Evolutionary conservation across 2,329 filamentous ascomycete genomes (phyloP), one percentile per base, ranked within the genome.

Genomic region (Cercospora zeae-maydis): DNA sequence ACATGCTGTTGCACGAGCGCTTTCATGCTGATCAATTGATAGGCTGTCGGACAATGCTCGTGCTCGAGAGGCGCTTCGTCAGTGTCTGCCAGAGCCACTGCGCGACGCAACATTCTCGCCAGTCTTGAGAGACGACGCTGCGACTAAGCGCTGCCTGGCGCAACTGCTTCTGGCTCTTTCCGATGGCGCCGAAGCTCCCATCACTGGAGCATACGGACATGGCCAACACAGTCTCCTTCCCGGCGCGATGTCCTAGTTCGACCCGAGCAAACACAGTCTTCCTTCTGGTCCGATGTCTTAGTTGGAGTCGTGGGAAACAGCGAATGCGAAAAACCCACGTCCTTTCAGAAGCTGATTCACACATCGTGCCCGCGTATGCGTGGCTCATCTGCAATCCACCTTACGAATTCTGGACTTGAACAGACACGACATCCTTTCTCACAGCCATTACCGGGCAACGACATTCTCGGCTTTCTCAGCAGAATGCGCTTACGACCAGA

Each of bases 41-140:
- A 96, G 92, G 64, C 83, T 99, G 52, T 97, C 92, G 72, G 95
- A 99, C 75, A 99, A 99, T 73, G 93, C 93, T 64, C 89, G 95
- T 64, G 95, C 95, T 61, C 90, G 95, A 33, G 95, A 99, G 77
- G 95, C 95, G 51, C 85, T 99, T 21, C 87, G 95, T 45, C 95
- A 99, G 78, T 99, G 95, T 74, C 88, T 99, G 11, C 95, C 95
- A 0, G 95, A 99, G 74, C 95, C 95, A n/a, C 87, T 99, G n/a
- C 90, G 95, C 53, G 95, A 99, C 76, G 93, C 93, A 7, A 99
- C 95, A 1, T 99, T 99, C 77, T 96, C 92, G 8, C 93, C 93
- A 0, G 95, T 99, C 49, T 87, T 99, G 34, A 90, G 95, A 63
- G 95, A 99, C 73, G 95, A 99, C 74, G 95, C 95, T 13, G 95